Evolutionary conservation across 805 yeast genomes (phyloP), one percentile per base, ranked within the genome.

Genomic region (Cyberlindnera euphorbiae): DNA sequence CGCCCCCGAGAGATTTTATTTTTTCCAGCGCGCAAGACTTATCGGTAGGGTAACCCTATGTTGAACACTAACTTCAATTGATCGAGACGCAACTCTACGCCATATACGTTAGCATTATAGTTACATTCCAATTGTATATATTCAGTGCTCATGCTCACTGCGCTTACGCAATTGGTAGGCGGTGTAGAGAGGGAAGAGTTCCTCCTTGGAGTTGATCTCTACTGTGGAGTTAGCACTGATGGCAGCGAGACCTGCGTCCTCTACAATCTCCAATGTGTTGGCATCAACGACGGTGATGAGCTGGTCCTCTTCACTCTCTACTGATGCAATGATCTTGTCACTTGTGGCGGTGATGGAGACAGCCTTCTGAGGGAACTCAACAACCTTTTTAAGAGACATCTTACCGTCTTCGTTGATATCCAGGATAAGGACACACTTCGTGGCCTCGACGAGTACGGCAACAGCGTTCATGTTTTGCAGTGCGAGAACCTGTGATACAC

Each of bases 91-190:
- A n/a, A n/a, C n/a, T n/a, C n/a, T n/a, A n/a, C n/a, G n/a, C n/a
- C n/a, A n/a, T n/a, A n/a, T n/a, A n/a, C n/a, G n/a, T n/a, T n/a
- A n/a, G n/a, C n/a, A n/a, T n/a, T n/a, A n/a, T n/a, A n/a, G n/a
- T n/a, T n/a, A n/a, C n/a, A n/a, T n/a, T n/a, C n/a, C n/a, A n/a
- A n/a, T n/a, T n/a, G n/a, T n/a, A n/a, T n/a, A n/a, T n/a, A n/a
- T n/a, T n/a, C n/a, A n/a, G n/a, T n/a, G n/a, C n/a, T n/a, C n/a
- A 55, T 77, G 80, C 47, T 79, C 84, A 53, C 82, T 73, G 59
- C 84, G 69, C 58, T 79, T 79, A 52, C 83, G 72, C 44, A 79
- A 60, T 28, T 71, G 64, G 38, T 67, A 66, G 24, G 71, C 63
- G 26, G 68, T 66, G 53, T 75, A 77, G 42, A 79, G 66, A 12